Percentiles rank a stretch among this genome's conserved stretches.
phyloP scores from a whole-genome alignment of 371 early-diverging fungal species.

The Fennellomyces sp. region DNA sequence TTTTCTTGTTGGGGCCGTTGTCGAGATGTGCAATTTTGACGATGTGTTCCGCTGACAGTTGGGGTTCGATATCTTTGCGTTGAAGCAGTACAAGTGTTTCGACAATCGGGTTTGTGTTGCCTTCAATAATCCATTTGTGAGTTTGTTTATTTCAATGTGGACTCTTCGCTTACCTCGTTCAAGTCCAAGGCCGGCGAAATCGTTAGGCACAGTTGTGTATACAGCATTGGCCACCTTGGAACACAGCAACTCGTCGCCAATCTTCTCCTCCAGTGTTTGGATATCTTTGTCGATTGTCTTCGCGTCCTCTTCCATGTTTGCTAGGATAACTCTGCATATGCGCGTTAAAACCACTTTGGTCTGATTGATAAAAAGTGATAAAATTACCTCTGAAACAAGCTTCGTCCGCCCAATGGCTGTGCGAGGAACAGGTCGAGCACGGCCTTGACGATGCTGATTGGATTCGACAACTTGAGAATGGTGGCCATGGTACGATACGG shows the following conservation, averaged over 20 bases:
- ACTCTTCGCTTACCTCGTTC: not conserved
- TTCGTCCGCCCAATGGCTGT: constrained; percentile 66
- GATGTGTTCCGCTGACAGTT: constrained; percentile 45
- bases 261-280: constrained; percentile 41
- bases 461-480: constrained; percentile 64
- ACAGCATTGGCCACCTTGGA: constrained; percentile 61
- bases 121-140: not conserved
- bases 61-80: constrained; percentile 45
- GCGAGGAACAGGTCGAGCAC: constrained; percentile 67
- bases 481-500: constrained; percentile 65
- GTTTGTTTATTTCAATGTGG: too few species aligned
- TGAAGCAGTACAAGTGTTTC: constrained; percentile 47
- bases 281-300: constrained; percentile 57
- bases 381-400: constrained; percentile 64
- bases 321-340: constrained; percentile 45
- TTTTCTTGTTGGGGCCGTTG: not conserved
- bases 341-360: not conserved
- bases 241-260: constrained; percentile 54
- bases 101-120: constrained; percentile 2
- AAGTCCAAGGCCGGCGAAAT: constrained; percentile 18
- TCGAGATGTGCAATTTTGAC: not conserved
- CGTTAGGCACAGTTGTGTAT: constrained; percentile 34
- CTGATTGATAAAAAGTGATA: not conserved
- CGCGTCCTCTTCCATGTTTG: constrained; percentile 56
- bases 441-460: constrained; percentile 65